Conservation (phyloP, 106 monocot genomes). For the Amphibolis antarctica region DNA sequence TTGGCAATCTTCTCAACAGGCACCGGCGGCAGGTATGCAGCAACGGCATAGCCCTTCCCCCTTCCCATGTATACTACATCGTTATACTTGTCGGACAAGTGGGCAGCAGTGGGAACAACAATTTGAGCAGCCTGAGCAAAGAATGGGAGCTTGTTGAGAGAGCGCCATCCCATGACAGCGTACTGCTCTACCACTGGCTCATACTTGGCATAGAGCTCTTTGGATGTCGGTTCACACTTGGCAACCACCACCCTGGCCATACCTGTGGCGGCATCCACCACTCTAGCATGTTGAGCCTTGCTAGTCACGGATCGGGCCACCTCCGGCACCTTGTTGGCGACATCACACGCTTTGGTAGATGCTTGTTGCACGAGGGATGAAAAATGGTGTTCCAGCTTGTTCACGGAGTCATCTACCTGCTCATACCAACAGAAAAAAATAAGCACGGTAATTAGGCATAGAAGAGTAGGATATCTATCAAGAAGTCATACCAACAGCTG, state of each 20-base stretch:
- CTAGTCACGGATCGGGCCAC: constrained; percentile 30
- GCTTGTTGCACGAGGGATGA: constrained; percentile 32
- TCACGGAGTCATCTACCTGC: constrained; percentile 48
- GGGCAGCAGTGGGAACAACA: constrained; percentile 55
- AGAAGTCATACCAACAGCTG: not conserved
- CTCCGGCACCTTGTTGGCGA: constrained; percentile 29
- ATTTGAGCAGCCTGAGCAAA: constrained; percentile 52
- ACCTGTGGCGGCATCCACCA: constrained; percentile 35
- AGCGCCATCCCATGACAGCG: constrained; percentile 60
- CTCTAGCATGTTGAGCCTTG: constrained; percentile 45
- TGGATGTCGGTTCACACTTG: constrained; percentile 31
- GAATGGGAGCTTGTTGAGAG: constrained; percentile 68
- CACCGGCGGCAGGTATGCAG: constrained; percentile 55
- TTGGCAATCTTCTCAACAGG: constrained; percentile 57
- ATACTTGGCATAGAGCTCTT: constrained; percentile 35
- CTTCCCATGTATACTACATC: constrained; percentile 30
- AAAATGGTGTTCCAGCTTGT: constrained; percentile 36
- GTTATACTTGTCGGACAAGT: constrained; percentile 64
- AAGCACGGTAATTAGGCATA: not conserved
- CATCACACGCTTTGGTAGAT: constrained; percentile 10
- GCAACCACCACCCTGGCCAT: constrained; percentile 32
- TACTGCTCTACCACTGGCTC: constrained; percentile 60
- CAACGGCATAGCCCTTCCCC: constrained; percentile 51
- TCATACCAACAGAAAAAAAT: not conserved
- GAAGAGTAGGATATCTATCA: not conserved